Base-by-base conservation (phyloP, 2,329 filamentous ascomycete species). In the Zymoseptoria pseudotritici region DNA sequence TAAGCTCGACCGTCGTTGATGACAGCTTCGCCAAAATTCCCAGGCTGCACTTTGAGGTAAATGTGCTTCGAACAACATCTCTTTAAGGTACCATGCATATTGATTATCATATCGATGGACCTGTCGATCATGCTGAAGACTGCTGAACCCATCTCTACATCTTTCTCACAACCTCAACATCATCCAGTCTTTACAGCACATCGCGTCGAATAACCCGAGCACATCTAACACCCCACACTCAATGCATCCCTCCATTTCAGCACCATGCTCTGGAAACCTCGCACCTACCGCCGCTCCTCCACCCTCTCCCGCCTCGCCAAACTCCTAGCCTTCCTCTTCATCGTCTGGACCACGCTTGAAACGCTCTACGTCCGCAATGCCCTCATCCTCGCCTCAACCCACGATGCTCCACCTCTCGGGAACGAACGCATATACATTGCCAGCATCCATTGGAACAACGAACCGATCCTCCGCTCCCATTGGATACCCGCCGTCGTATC, bases 361-460 rank as follows among this genome's bases (percentile, higher is more conserved):
- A 58, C 63, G n/a, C 22, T 66, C 13, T 62, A 61, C 51, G 59
- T 64, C 50, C 66, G 63, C 22, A 59, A 53, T 17, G 62, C 64
- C 24, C 51, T 67, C 22, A 36, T 59, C 29, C 60, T 58, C 11
- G 61, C 65, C 57, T 56, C 61, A 6, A 42, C 56, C 10, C 59
- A 36, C 24, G 50, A 57, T 19, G 55, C 63, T 2, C 63, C 62
- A 2, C 57, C 59, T 20, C 63, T 70, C 10, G 63, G 63, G 4
- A 56, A 62, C 20, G 66, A 73, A 59, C 68, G 65, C 52, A 80
- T 90, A 62, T 90, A 84, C 74, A 88, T 91, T 61, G 83, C 86
- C 4, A 83, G 83, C 62, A 83, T 87, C 69, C 86, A 88, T 68
- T 89, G 86, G 80, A 89, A 88, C 67, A 83, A 83, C 63, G 87